Conservation (phyloP, 164 flowering plant species). For the Umbellularia californica region DNA sequence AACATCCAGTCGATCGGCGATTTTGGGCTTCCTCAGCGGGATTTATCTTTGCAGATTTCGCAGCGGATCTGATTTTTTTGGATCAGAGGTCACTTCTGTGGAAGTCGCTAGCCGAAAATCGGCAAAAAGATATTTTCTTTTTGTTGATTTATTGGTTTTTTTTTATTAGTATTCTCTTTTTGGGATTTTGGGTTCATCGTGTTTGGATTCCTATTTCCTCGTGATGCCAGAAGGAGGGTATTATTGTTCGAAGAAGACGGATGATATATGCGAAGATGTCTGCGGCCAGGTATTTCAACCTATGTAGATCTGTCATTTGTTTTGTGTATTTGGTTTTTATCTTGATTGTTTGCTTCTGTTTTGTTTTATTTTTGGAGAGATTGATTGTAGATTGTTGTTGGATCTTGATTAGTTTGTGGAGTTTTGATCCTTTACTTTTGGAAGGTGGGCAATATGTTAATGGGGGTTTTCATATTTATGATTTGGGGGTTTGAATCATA, state of each 20-base stretch:
- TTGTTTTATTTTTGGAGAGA: background rate
- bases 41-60: background rate
- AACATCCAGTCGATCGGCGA: background rate
- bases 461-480: background rate
- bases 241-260: conserved; percentile 66
- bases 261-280: conserved; percentile 70
- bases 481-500: background rate
- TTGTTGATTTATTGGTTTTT: no score
- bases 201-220: background rate
- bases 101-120: background rate
- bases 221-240: conserved; percentile 54
- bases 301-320: background rate
- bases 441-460: background rate
- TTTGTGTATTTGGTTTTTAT: background rate
- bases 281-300: conserved; percentile 61
- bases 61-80: background rate
- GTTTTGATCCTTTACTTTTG: background rate
- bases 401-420: background rate
- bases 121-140: background rate
- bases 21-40: background rate
- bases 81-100: background rate
- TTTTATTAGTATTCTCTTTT: background rate
- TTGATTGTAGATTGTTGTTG: background rate
- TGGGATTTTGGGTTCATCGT: background rate
- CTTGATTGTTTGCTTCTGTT: background rate